Base-by-base conservation (phyloP, 129 eudicot genomes). In the Apium graveolens region DNA sequence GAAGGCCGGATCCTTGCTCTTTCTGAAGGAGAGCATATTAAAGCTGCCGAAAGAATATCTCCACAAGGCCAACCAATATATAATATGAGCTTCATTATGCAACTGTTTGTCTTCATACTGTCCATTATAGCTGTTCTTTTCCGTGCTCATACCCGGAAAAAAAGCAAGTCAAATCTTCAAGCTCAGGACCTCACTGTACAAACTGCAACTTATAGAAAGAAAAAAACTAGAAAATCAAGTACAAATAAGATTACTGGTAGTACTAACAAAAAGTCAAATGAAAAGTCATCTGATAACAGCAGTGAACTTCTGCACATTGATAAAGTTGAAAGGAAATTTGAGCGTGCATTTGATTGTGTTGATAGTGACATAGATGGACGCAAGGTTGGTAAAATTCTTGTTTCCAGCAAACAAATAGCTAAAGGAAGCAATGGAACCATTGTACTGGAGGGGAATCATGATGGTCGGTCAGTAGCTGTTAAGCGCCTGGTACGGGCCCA, bases 371-470 rank as follows among this genome's bases (percentile, higher is more conserved):
- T n/a, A 55, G 77, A 72, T 66, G 84, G 80, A 38, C 92, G 95
- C 31, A 87, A 79, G 80, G 85, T 93, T 78, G 94, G 98, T 24
- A 90, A 89, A 71, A 77, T 93, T 73, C 32, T 83, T n/a, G 83
- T 91, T 43, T 75, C 84, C 48, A 78, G 86, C 48, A 87, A 89
- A 75, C 94, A 89, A 88, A 93, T 93, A 63, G 98, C 97, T 12
- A 93, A 84, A 80, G 98, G 98, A 75, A 90, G 98, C 91, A 89
- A 90, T 66, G 98, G 98, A 29, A 93, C 98, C 5, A 73, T 91
- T 82, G 97, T 93, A 6, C 87, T 93, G 17, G 98, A 90, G 78
- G 98, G 98, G 73, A 74, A 77, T 49, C 89, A 90, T 79, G 98
- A 93, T 82, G 94, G 87, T 45, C 96, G 98, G 42, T 83, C 86